These are phyloP conservation scores for Chalara sp. DNA, from an alignment of 2,329 filamentous ascomycete species.

Conservation along the genomic window DNA sequence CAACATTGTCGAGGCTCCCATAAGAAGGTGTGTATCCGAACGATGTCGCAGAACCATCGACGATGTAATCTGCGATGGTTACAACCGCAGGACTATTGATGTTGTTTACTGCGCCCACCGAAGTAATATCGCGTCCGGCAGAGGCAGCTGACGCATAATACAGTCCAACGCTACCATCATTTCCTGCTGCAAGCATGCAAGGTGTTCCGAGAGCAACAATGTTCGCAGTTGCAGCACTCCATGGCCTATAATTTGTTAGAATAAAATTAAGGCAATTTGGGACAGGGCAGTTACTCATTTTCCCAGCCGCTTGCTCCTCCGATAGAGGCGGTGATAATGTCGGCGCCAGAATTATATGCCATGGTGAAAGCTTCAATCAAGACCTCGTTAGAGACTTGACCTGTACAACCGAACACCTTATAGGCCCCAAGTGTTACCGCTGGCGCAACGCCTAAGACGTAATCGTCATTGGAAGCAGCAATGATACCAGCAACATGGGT, in stretches of 20 bases:
- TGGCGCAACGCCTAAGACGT: background rate
- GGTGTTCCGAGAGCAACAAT: background rate
- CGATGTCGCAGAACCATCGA: background rate
- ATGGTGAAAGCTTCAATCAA: conserved; percentile 16
- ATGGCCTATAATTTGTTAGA: background rate
- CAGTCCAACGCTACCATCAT: background rate
- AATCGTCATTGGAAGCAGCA: background rate
- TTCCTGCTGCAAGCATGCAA: background rate
- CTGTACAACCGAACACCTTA: conserved; percentile 12
- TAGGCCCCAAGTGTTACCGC: background rate
- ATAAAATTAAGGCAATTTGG: no score
- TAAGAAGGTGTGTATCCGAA: background rate
- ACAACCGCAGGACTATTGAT: background rate
- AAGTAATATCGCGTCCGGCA: background rate
- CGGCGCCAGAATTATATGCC: conserved; percentile 16
- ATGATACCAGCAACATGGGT: conserved; percentile 4
- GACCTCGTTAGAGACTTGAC: conserved; percentile 10
- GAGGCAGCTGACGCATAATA: background rate
- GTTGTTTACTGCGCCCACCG: background rate
- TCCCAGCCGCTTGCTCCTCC: background rate
- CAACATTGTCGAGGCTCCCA: background rate
- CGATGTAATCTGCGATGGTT: background rate
- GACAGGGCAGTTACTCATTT: background rate
- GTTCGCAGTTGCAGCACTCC: background rate
- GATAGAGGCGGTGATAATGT: conserved; percentile 12